phyloP scores from a whole-genome alignment of 192 early-diverging fungal species.

The Entomortierella beljakovae region DNA sequence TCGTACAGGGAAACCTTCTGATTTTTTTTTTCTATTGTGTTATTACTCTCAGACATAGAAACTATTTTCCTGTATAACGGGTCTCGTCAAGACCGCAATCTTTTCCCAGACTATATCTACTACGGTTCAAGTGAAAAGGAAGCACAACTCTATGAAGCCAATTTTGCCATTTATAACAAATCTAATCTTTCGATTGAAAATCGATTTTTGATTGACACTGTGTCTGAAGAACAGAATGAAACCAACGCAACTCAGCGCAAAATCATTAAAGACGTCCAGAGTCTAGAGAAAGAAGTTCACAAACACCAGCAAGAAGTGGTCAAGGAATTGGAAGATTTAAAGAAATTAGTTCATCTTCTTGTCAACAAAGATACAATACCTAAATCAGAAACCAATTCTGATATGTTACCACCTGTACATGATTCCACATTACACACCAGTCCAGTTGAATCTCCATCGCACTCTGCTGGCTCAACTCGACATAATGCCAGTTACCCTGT shows the following conservation, averaged over 20 bases:
- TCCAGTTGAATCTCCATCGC: too few species aligned
- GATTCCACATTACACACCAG: too few species aligned
- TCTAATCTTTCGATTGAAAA: conserved; percentile 12
- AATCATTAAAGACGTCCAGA: not conserved
- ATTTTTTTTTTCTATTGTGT: not conserved
- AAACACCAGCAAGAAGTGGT: conserved; percentile 10
- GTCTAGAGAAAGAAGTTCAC: not conserved
- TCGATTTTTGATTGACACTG: conserved; percentile 9
- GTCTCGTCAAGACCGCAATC: conserved; percentile 6
- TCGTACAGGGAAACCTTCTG: not conserved
- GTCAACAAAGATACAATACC: too few species aligned
- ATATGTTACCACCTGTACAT: too few species aligned
- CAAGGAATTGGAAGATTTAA: too few species aligned
- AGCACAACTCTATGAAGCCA: conserved; percentile 1
- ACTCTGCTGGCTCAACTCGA: too few species aligned
- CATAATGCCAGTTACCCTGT: too few species aligned
- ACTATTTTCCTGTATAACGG: not conserved
- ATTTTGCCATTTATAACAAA: conserved; percentile 6
- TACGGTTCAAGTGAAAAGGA: conserved; percentile 14
- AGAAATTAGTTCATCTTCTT: too few species aligned
- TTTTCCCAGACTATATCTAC: conserved; percentile 29
- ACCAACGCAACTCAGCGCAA: conserved; percentile 3
- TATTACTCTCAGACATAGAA: not conserved
- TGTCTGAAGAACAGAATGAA: conserved; percentile 2
- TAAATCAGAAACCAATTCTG: too few species aligned